Conservation (phyloP, 495 filamentous ascomycete genomes). For the Lepraria neglecta region DNA sequence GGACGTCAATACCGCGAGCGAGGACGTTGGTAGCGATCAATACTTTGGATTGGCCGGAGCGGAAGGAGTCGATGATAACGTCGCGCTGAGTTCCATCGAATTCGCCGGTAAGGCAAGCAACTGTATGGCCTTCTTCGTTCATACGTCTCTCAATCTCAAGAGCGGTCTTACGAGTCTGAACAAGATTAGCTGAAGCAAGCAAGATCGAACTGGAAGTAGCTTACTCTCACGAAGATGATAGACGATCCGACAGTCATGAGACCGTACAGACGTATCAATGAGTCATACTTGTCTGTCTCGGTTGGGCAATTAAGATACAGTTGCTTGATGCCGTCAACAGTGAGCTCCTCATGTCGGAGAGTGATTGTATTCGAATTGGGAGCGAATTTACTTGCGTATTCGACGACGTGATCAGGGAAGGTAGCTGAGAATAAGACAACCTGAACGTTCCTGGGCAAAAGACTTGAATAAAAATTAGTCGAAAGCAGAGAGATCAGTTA, state of each 20-base stretch:
- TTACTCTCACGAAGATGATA: conserved; percentile 92
- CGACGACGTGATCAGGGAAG: conserved; percentile 76
- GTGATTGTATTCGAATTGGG: conserved; percentile 83
- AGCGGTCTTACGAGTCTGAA: conserved; percentile 72
- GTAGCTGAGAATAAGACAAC: conserved; percentile 94
- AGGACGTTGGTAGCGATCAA: conserved; percentile 98
- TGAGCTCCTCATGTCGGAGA: conserved; percentile 82
- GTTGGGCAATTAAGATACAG: conserved; percentile 85
- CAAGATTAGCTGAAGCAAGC: conserved; percentile 11
- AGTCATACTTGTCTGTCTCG: conserved; percentile 77
- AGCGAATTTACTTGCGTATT: conserved; percentile 72
- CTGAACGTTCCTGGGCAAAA: conserved; percentile 67
- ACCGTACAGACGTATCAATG: conserved; percentile 86
- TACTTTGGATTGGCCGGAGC: conserved; percentile 82
- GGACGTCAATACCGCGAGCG: conserved; percentile 93
- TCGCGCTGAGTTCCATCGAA: conserved; percentile 81
- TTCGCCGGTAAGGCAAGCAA: conserved; percentile 79
- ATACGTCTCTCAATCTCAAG: conserved; percentile 77
- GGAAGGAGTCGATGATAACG: conserved; percentile 78
- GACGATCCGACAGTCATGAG: conserved; percentile 92
- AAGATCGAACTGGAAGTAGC: conserved; percentile 24
- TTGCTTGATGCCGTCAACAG: conserved; percentile 93
- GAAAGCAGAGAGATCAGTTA: conserved; percentile 8
- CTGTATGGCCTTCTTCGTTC: conserved; percentile 80
- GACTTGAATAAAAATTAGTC: conserved; percentile 35